Conservation (phyloP, 495 filamentous ascomycete species). For the Tuber magnatum region DNA sequence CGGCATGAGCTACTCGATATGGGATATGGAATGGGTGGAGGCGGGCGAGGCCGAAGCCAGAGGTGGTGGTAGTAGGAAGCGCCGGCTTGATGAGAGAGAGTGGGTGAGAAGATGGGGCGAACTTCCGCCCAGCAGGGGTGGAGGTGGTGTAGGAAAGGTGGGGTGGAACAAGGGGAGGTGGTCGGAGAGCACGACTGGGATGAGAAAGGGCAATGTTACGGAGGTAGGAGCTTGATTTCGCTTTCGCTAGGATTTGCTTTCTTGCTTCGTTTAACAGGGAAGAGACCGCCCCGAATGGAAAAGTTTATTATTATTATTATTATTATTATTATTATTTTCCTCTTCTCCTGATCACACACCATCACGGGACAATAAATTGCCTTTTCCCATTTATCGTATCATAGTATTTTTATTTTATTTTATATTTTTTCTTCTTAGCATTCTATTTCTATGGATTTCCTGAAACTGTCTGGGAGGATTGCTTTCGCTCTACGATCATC, state of each 20-base stretch:
- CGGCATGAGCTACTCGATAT: slow-evolving; percentile 81
- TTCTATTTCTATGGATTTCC: background rate
- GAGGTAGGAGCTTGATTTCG: slow-evolving; percentile 35
- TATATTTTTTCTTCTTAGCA: slow-evolving; percentile 16
- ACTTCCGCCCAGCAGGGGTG: slow-evolving; percentile 31
- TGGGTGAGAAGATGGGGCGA: slow-evolving; percentile 39
- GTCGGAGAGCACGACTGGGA: slow-evolving; percentile 27
- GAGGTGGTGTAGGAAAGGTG: slow-evolving; percentile 27
- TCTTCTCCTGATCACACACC: slow-evolving; percentile 27
- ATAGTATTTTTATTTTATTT: slow-evolving; percentile 8
- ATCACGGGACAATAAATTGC: slow-evolving; percentile 47
- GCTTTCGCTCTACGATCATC: background rate
- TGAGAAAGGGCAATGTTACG: slow-evolving; percentile 30
- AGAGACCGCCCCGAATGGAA: slow-evolving; percentile 46
- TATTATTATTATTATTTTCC: background rate
- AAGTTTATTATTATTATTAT: slow-evolving; percentile 22
- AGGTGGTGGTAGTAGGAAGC: slow-evolving; percentile 55
- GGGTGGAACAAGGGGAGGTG: slow-evolving; percentile 33
- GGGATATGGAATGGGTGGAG: slow-evolving; percentile 71
- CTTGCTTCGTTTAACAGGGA: slow-evolving; percentile 4
- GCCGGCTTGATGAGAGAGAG: slow-evolving; percentile 48
- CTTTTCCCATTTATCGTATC: slow-evolving; percentile 2
- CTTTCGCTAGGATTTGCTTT: slow-evolving; percentile 14
- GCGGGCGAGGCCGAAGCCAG: slow-evolving; percentile 62
- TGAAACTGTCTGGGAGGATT: background rate